Evolutionary conservation across 345 rosid genomes (phyloP).

Genomic region (Citrus inodora): DNA sequence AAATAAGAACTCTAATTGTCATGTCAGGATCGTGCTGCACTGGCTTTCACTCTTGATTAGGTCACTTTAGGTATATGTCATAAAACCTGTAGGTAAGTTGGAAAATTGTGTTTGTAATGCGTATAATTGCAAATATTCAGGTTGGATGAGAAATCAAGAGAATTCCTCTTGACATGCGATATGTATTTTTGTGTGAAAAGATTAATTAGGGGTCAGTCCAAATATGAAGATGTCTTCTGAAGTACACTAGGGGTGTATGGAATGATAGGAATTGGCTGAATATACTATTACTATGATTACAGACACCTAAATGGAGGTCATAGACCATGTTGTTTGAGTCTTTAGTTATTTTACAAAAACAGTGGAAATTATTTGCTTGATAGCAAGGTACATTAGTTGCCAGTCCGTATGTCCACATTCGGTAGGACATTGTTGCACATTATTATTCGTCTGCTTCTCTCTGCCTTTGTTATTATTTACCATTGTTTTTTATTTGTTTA

Average conservation of each 20-base stretch:
- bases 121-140: neutral
- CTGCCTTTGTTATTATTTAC: neutral
- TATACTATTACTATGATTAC: neutral
- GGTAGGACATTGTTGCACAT: neutral
- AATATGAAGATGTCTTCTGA: neutral
- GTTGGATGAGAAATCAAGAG: neutral
- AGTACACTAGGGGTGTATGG: neutral
- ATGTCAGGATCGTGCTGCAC: neutral
- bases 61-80: neutral
- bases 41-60: neutral
- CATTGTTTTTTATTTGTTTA: slow-evolving; percentile 1
- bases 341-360: neutral
- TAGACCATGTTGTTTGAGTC: neutral
- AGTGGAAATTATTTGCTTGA: no score
- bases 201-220: neutral
- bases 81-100: neutral
- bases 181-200: neutral
- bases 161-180: neutral
- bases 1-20: neutral
- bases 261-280: neutral
- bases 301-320: neutral
- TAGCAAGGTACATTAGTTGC: neutral
- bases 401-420: neutral
- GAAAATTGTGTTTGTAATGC: neutral
- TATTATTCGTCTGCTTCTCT: neutral